These are phyloP conservation scores for Luvunga scandens DNA, from an alignment of 345 rosid species.

Conservation along the genomic window DNA sequence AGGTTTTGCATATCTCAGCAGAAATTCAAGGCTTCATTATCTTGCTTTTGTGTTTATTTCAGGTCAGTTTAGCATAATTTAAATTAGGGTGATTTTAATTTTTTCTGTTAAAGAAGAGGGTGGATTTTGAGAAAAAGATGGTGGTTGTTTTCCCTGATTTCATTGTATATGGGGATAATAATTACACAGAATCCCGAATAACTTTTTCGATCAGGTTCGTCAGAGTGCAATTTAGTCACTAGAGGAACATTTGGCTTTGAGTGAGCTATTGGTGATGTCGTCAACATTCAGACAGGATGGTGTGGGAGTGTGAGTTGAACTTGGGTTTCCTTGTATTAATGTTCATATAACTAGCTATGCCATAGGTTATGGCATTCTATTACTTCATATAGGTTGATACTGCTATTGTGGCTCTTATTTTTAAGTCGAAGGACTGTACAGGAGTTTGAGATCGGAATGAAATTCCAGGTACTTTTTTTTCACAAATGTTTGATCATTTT, in stretches of 20 bases:
- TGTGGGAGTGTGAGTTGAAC: constrained; percentile 39
- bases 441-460: constrained; percentile 28
- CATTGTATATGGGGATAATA: constrained; percentile 36
- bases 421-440: constrained; percentile 41
- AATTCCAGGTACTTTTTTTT: constrained; percentile 32
- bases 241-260: constrained; percentile 33
- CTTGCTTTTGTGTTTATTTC: too few relatives aligned
- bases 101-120: too few relatives aligned
- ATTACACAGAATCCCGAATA: constrained; percentile 43
- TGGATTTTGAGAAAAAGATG: neutral
- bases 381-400: constrained; percentile 52
- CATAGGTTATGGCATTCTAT: constrained; percentile 4
- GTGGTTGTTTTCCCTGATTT: constrained; percentile 54
- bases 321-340: neutral
- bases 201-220: constrained; percentile 46
- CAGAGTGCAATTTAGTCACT: constrained; percentile 39
- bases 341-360: neutral
- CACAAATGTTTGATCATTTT: too few relatives aligned
- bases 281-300: constrained; percentile 42
- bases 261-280: constrained; percentile 49
- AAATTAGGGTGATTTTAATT: too few relatives aligned
- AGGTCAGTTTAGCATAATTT: too few relatives aligned
- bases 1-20: too few relatives aligned
- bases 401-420: constrained; percentile 39
- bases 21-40: too few relatives aligned